Base-by-base conservation (phyloP, 129 eudicot species). In the Pseudognaphalium luteoalbum region DNA sequence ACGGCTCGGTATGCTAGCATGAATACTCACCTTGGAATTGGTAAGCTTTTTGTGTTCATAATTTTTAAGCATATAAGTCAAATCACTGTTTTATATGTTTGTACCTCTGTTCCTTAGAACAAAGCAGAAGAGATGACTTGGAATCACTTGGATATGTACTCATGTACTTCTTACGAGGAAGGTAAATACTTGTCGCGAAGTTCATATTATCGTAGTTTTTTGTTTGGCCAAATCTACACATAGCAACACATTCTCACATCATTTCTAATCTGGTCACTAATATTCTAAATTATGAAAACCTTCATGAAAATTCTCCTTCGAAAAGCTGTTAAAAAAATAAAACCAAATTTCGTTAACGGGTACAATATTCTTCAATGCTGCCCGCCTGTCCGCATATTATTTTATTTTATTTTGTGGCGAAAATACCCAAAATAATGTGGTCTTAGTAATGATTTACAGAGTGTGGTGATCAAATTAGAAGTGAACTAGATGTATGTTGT, bases 71-170 rank as follows among this genome's bases (percentile, higher is more conserved):
- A 57, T 62, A 4, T 21, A 16, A 37, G 34, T 20, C 8, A 29
- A 35, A 34, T 77, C 22, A n/a, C 47, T 70, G 35, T 61, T 80
- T 67, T 76, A 80, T 51, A 54, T 64, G 39, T 57, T 76, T 12
- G n/a, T 72, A 67, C 63, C 4, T 79, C 25, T 57, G 70, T 62
- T 71, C 4, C 65, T 50, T 73, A 94, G 99, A 94, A 83, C 99
- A 91, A 94, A 91, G 99, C 80, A 85, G 99, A 61, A 91, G 99
- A 76, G 99, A 94, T 82, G 97, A 94, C 83, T 75, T 94, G 56
- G 99, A 94, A 81, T 94, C 99, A 75, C 93, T 94, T 79, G 99
- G 99, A 77, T 94, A 80, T 81, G 99, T 94, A 77, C 93, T 94
- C 34, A 91, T 91, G 99, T 94, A 94, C 85, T 94, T 94, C 80